Evolutionary conservation across 441 rosid species (phyloP).

Genomic region (Dalechampia spathulata): DNA sequence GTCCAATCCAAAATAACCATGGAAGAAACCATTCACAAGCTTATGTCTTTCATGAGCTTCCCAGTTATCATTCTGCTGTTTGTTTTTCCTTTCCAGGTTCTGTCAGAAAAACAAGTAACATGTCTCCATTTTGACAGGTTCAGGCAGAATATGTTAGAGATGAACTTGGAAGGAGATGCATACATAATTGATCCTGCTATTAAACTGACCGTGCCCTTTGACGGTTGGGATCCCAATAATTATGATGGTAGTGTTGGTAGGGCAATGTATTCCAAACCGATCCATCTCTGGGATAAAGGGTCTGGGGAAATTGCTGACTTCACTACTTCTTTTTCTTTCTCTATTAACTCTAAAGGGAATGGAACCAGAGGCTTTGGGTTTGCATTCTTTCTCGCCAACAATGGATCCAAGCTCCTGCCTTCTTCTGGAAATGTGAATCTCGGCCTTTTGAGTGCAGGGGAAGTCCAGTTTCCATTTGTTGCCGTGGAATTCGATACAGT

Average conservation of each 20-base stretch:
- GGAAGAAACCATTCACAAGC: no score
- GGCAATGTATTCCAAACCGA: neutral
- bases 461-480: slow-evolving; percentile 1
- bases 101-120: neutral
- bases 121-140: neutral
- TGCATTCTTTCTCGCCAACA: slow-evolving; percentile 22
- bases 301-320: slow-evolving; percentile 11
- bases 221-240: no score
- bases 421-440: neutral
- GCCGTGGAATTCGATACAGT: slow-evolving; percentile 32
- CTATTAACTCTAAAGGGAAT: slow-evolving; percentile 1
- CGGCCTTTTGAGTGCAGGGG: slow-evolving; percentile 11
- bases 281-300: slow-evolving; percentile 23
- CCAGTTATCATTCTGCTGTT: neutral
- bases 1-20: no score
- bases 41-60: neutral
- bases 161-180: neutral
- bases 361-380: slow-evolving; percentile 12
- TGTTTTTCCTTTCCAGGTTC: neutral
- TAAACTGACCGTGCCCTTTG: neutral
- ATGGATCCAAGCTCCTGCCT: neutral
- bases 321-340: slow-evolving; percentile 20
- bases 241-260: neutral
- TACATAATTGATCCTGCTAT: neutral
- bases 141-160: neutral